Evolutionary conservation across 106 monocot species (phyloP).

Genomic region (Ottelia alismoides): DNA sequence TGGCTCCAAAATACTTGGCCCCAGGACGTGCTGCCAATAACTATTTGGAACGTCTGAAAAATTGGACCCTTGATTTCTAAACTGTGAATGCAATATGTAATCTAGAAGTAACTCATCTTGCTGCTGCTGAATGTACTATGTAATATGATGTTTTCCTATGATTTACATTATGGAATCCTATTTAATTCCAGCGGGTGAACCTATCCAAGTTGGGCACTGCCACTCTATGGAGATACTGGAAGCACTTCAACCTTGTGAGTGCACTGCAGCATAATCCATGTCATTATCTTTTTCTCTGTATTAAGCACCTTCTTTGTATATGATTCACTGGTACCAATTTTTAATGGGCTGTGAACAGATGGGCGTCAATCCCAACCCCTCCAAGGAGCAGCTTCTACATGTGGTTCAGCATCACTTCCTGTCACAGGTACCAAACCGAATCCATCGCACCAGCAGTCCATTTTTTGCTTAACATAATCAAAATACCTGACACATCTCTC

Average conservation of each 20-base stretch:
- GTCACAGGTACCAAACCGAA: conserved; percentile 35
- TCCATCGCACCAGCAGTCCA: background rate
- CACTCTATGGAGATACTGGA: conserved; percentile 79
- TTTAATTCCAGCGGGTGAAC: conserved; percentile 40
- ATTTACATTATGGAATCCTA: background rate
- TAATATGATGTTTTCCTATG: background rate
- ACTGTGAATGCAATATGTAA: no score
- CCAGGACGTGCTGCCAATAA: no score
- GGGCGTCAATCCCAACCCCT: conserved; percentile 49
- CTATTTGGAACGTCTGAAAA: no score
- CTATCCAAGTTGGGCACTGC: conserved; percentile 60
- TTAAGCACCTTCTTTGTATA: background rate
- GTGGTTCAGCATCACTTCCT: conserved; percentile 62
- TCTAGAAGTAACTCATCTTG: background rate
- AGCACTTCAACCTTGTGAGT: conserved; percentile 73
- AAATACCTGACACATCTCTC: background rate
- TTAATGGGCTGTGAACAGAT: conserved; percentile 15
- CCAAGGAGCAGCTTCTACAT: conserved; percentile 62
- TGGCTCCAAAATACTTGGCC: no score
- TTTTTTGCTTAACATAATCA: background rate
- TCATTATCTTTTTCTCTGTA: background rate
- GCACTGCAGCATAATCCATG: background rate
- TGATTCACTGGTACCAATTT: background rate
- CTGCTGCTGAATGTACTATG: background rate
- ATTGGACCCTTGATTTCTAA: no score